Evolutionary conservation across 2,329 filamentous ascomycete species (phyloP), one percentile per base, ranked within the genome.

Genomic region (Apiospora rasikravindrae): DNA sequence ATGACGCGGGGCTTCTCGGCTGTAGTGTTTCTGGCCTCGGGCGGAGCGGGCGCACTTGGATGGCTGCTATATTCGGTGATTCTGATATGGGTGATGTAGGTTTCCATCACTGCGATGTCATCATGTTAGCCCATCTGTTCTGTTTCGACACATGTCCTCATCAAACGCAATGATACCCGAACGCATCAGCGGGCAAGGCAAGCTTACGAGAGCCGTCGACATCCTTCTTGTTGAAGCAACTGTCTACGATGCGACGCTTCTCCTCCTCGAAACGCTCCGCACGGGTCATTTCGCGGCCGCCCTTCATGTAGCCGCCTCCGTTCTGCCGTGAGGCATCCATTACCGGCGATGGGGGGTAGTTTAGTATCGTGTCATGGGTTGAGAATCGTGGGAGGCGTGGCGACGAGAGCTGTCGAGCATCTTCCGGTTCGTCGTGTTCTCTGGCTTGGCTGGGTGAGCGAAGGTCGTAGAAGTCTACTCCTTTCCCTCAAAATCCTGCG

Each of bases 211-310:
- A 92, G 76, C 95, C 95, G 83, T 97, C 94, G 57, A 90, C 88
- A 80, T 98, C 96, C 79, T 92, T 92, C 86, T 97, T 98, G 82
- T 87, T 89, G 86, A 98, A 99, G 85, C 95, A 98, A 83, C 94
- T 98, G 75, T 97, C 93, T 75, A 97, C 92, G 78, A 99, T 98
- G 81, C 96, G 91, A 81, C 90, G 89, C 87, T 98, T 98, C 87
- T 99, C 96, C 80, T 98, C 95, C 83, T 99, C 96, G 82, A 98
- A 99, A 78, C 91, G 90, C 85, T 98, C 94, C 71, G 96, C 96
- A 77, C 84, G 80, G 71, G 73, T 83, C 76, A 80, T 77, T 64
- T 84, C 83, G 73, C 82, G 82, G 75, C 80, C 77, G 72, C 26
- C 67, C 26, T 49, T 69, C 47, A 49, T 49, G 67, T 69, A 69